These are phyloP conservation scores for Vitis rotundifolia DNA, from an alignment of 164 flowering plant species.

Conservation along the genomic window DNA sequence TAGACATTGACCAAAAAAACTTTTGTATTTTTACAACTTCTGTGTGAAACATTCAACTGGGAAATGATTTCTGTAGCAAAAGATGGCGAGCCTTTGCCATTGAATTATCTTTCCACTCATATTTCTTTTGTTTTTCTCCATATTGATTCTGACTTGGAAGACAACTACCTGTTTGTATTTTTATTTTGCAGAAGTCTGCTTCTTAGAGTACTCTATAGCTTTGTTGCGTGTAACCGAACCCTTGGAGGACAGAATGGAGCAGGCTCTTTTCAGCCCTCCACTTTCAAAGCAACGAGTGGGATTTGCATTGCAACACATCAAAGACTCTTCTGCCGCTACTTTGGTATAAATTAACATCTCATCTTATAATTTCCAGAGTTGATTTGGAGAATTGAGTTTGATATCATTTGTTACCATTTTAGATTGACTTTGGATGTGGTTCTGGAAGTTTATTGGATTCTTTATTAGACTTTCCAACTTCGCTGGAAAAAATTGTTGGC, in stretches of 20 bases:
- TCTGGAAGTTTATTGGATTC: slow-evolving; percentile 88
- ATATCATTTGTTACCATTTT: slow-evolving; percentile 1
- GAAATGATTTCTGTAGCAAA: not conserved
- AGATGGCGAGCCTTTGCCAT: not conserved
- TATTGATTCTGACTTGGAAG: not conserved
- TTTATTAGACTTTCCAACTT: slow-evolving; percentile 60
- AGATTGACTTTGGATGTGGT: slow-evolving; percentile 98
- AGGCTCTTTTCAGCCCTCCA: slow-evolving; percentile 93
- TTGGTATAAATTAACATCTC: slow-evolving; percentile 48
- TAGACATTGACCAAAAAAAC: not conserved
- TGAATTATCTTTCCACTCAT: not conserved
- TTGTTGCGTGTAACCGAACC: slow-evolving; percentile 75
- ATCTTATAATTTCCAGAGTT: slow-evolving; percentile 2
- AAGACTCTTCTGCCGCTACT: slow-evolving; percentile 63
- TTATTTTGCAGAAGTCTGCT: slow-evolving; percentile 49
- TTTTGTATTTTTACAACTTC: not conserved
- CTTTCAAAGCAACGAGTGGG: slow-evolving; percentile 95
- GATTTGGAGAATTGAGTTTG: not conserved
- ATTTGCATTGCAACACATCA: slow-evolving; percentile 72
- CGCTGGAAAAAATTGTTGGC: slow-evolving; percentile 75
- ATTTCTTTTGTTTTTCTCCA: not conserved
- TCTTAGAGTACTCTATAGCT: slow-evolving; percentile 62
- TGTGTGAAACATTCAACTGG: not conserved
- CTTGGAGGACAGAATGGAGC: slow-evolving; percentile 93
- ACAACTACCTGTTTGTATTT: not conserved